These are phyloP conservation scores for Tetragonia tetragonoides DNA, from an alignment of 148 eudicot genomes.

Conservation along the genomic window DNA sequence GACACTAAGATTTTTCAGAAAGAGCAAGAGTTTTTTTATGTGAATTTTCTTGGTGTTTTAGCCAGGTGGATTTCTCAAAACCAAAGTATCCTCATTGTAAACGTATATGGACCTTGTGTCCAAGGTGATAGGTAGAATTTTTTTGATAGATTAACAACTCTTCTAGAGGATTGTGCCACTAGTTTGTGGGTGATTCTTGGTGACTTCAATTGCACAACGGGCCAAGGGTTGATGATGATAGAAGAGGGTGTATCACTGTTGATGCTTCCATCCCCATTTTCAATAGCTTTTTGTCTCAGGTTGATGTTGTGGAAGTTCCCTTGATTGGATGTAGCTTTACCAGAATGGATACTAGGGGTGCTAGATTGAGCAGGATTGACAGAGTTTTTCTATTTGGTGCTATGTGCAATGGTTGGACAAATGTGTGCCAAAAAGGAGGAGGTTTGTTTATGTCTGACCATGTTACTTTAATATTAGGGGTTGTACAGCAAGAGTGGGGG, in stretches of 20 bases:
- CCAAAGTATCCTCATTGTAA: no score
- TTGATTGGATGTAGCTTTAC: neutral
- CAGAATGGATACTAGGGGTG: neutral
- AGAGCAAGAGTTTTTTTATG: no score
- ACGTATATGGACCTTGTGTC: no score
- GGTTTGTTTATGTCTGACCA: neutral
- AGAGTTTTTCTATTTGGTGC: neutral
- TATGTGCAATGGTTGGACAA: neutral
- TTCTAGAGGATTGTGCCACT: no score
- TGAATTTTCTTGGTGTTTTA: no score
- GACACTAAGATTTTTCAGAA: no score
- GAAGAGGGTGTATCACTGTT: neutral
- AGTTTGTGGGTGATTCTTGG: neutral
- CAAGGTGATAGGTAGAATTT: no score
- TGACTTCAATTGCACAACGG: neutral
- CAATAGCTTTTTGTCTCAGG: neutral
- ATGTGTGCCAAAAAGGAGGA: neutral
- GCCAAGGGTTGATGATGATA: neutral
- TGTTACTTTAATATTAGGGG: neutral
- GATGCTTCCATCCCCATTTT: neutral
- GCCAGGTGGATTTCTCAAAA: no score
- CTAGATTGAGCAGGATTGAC: neutral
- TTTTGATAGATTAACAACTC: no score
- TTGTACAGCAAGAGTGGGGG: neutral
- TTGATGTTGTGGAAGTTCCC: neutral